These are phyloP conservation scores for Pseudonitzschia pungens DNA, from an alignment of 108 stramenopile species.

Conservation along the genomic window DNA sequence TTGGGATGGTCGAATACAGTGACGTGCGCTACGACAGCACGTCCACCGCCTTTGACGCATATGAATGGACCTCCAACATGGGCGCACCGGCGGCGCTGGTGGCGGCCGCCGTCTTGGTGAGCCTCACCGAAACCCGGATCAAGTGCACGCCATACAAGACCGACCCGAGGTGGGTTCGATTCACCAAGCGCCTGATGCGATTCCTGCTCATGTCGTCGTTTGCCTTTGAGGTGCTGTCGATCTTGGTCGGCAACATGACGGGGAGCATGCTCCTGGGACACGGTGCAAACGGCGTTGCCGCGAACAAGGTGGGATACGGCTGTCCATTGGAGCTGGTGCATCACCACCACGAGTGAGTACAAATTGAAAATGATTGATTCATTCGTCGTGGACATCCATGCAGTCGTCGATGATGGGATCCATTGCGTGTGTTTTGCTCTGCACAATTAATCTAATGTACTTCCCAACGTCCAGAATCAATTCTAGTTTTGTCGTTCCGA, in stretches of 20 bases:
- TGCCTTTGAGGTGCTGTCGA: constrained; percentile 45
- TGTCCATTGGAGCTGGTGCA: constrained; percentile 28
- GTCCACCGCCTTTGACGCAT: constrained; percentile 36
- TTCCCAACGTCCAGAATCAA: background rate
- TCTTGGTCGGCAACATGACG: constrained; percentile 55
- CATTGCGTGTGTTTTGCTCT: background rate
- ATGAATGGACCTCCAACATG: constrained; percentile 44
- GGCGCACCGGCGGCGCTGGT: constrained; percentile 56
- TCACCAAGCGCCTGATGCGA: constrained; percentile 34
- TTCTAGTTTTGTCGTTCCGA: background rate
- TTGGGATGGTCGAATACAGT: constrained; percentile 6
- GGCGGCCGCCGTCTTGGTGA: constrained; percentile 55
- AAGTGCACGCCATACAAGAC: constrained; percentile 12
- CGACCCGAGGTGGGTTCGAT: constrained; percentile 32
- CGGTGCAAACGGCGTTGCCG: constrained; percentile 22
- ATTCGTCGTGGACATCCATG: no score
- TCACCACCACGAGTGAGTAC: constrained; percentile 42
- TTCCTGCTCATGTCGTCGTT: constrained; percentile 46
- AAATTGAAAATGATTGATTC: no score
- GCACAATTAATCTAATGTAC: background rate
- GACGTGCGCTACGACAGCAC: constrained; percentile 26
- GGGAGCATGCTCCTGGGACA: constrained; percentile 44
- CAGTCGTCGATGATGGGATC: no score
- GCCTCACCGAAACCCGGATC: constrained; percentile 38
- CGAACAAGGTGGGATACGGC: constrained; percentile 27